A percentile compares a stretch with the other conserved stretches of the same genome.
Evolutionary conservation across 1,284 basidiomycete species (phyloP).

Genomic region (Phaffia rhodozyma): DNA sequence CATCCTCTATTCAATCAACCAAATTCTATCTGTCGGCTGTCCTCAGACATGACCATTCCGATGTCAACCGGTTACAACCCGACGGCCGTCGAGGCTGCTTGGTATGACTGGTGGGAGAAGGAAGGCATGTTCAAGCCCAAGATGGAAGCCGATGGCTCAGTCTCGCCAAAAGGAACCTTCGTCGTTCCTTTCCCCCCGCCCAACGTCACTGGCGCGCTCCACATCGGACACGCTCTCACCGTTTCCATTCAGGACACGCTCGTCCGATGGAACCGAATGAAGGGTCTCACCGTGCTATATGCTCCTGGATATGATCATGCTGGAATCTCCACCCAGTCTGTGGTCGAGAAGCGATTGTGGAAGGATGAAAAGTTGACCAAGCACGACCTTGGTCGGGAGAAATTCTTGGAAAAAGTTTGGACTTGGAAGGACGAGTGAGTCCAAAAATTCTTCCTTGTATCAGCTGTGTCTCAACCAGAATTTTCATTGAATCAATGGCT

Average conservation of each 20-base stretch:
- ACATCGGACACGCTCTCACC: constrained; percentile 93
- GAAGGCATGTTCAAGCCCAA: constrained; percentile 83
- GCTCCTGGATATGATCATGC: constrained; percentile 97
- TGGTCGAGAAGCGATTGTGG: constrained; percentile 86
- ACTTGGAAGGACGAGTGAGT: constrained; percentile 93
- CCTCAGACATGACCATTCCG: constrained; percentile 66
- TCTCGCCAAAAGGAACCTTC: constrained; percentile 52
- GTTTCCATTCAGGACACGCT: constrained; percentile 84
- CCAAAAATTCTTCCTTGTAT: neutral
- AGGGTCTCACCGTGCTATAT: constrained; percentile 81
- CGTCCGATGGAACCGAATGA: constrained; percentile 91
- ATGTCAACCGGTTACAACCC: constrained; percentile 92
- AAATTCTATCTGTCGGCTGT: neutral
- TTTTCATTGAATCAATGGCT: neutral
- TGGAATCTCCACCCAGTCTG: constrained; percentile 95
- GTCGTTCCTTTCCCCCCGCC: constrained; percentile 88
- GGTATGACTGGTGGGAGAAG: constrained; percentile 97
- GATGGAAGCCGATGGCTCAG: constrained; percentile 41
- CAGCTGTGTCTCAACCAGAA: constrained; percentile 4
- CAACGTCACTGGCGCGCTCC: constrained; percentile 94
- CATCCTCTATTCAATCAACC: neutral
- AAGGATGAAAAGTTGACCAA: constrained; percentile 73
- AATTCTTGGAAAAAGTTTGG: constrained; percentile 83
- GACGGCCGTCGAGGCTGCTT: constrained; percentile 83
- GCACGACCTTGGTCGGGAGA: constrained; percentile 88